Base-by-base conservation (phyloP, 176 grass and related monocot genomes). In the Raddia distichophylla region DNA sequence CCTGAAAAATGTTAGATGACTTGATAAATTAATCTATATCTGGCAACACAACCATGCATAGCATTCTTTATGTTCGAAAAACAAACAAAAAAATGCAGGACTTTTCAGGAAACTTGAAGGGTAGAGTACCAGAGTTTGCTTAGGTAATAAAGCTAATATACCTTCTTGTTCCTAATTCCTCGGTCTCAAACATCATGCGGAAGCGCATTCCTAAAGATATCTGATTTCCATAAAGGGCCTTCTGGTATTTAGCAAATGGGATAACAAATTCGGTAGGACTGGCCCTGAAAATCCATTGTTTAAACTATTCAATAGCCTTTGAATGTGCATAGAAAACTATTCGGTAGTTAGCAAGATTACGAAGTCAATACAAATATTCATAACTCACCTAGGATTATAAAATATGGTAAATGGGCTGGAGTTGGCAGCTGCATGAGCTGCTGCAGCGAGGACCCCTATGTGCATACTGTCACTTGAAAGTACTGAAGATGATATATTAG, bases 391-490 rank as follows among this genome's bases (percentile, higher is more conserved):
- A 44, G 97, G 97, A 65, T 99, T 99, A 81, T 99, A 99, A 85
- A 99, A 99, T 83, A 99, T 89, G 17, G 97, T 96, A 76, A 99
- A 99, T 47, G 97, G 91, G 69, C 97, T 99, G 80, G 73, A 81
- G 69, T 99, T 99, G 67, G 97, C 91, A 77, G 97, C 91, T 34
- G 97, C 97, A 87, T 99, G 97, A 55, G 97, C 97, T n/a, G 97
- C 97, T 62, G 97, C 97, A 44, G 97, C 97, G 47, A 99, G 93
- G 72, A 99, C 94, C 35, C 97, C 97, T 71, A 99, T 99, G 87
- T 99, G 97, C 97, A 99, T 99, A 75, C 97, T 99, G 87, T 99
- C 93, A 6, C 93, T 99, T 83, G 97, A 93, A 40, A 99, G 89
- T 44, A 99, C 97, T 10, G 97, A 99, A 66, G 97, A 99, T 7